phyloP scores from a whole-genome alignment of 257 asterid genomes.

The Nicotiana attenuata region DNA sequence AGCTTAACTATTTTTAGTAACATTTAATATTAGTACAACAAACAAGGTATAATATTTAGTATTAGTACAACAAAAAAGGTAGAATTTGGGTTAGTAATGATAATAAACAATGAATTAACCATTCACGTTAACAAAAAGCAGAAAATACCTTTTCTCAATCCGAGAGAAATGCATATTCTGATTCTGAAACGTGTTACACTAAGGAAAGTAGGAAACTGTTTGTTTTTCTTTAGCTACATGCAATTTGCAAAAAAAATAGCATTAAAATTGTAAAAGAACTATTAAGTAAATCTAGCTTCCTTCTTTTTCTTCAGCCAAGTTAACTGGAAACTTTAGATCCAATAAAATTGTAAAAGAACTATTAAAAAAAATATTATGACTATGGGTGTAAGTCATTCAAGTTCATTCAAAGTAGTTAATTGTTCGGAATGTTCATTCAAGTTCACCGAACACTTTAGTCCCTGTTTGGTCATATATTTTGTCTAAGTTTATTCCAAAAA shows the following conservation, averaged over 20 bases:
- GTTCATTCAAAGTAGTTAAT: no score
- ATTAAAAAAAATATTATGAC: no score
- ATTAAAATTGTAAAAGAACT: no score
- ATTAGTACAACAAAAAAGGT: neutral
- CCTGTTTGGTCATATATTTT: no score
- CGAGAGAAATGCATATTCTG: slow-evolving; percentile 7
- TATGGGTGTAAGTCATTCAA: no score
- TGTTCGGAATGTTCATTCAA: no score
- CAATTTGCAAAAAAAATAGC: neutral
- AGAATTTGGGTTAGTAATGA: neutral
- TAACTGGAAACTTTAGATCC: no score
- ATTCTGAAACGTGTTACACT: neutral
- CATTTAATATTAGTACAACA: neutral
- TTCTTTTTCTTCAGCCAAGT: no score
- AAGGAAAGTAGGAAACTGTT: neutral
- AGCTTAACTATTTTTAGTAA: neutral
- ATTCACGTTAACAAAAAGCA: neutral
- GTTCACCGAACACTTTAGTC: no score
- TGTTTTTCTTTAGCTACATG: neutral
- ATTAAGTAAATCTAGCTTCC: no score
- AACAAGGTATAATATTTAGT: neutral
- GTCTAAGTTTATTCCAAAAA: no score
- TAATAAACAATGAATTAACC: neutral
- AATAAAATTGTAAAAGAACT: no score
- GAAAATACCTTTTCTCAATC: slow-evolving; percentile 10